Conservation (phyloP, 495 filamentous ascomycete species). For the Neurospora sp. region DNA sequence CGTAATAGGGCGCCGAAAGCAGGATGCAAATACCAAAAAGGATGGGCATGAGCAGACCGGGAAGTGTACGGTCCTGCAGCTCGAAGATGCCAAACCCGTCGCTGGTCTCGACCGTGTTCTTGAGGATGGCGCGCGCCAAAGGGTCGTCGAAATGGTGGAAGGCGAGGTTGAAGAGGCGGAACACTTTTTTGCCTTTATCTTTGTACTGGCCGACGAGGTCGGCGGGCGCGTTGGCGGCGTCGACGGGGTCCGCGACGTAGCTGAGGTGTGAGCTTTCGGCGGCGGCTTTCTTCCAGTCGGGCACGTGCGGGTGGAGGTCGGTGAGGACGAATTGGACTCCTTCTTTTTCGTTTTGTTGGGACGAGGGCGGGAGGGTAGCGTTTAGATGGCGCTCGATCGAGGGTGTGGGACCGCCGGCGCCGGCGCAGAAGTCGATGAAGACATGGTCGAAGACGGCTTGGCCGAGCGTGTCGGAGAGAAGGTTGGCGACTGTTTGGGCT, state of each 20-base stretch:
- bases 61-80: conserved; percentile 50
- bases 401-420: conserved; percentile 58
- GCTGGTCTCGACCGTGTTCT: conserved; percentile 46
- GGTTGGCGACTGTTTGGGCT: conserved; percentile 34
- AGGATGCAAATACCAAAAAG: conserved; percentile 45
- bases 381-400: conserved; percentile 51
- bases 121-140: conserved; percentile 46
- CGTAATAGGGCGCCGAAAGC: conserved; percentile 47
- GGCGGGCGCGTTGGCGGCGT: conserved; percentile 47
- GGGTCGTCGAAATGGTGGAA: conserved; percentile 70
- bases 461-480: conserved; percentile 35
- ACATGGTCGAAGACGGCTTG: conserved; percentile 32
- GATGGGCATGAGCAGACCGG: conserved; percentile 43
- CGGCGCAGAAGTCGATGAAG: conserved; percentile 67
- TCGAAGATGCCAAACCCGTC: conserved; percentile 50
- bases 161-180: conserved; percentile 60
- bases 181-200: conserved; percentile 36
- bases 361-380: conserved; percentile 17
- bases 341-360: conserved; percentile 2
- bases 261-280: conserved; percentile 38
- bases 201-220: conserved; percentile 29
- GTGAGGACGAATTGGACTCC: conserved; percentile 54
- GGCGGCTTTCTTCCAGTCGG: conserved; percentile 47
- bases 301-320: conserved; percentile 57
- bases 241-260: conserved; percentile 47